Base-by-base conservation (phyloP, 306 rosid genomes). In the Aeschynomene evenia region DNA sequence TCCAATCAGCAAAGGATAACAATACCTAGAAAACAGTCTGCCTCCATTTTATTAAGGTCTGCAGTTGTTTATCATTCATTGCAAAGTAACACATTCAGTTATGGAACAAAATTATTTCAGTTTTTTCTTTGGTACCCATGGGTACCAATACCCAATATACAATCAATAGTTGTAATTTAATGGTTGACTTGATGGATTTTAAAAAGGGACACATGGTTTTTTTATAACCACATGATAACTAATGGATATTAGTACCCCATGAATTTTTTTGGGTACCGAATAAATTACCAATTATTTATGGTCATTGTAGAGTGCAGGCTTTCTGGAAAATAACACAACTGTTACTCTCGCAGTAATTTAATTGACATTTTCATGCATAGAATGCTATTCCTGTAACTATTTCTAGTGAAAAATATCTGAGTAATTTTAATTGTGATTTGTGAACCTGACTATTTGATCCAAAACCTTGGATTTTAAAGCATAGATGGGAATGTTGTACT, bases 21-120 rank as follows among this genome's bases (percentile, higher is more conserved):
- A 70, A 74, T 93, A 77, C 82, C 94, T 73, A 81, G 82, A 81
- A 83, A 86, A 62, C 91, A 93, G 75, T 82, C 85, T 46, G 82
- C 91, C 21, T 82, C 91, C 62, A 58, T 90, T 63, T 72, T 73
- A 80, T 57, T 93, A 69, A 90, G 97, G 98, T 93, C 82, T 61
- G 77, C 28, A 50, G 16, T 72, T 58, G 42, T 66, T 23, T 46
- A 16, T 55, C 64, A 68, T 66, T 57, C 46, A 15, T 67, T 42
- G 58, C 57, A 70, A 37, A 72, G 65, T 22, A 39, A 42, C 46
- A 34, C 13, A 42, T 40, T 14, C 42, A 63, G 24, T 33, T 60
- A 22, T 60, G 62, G 61, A n/a, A n/a, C n/a, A n/a, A n/a, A n/a
- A n/a, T n/a, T n/a, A n/a, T n/a, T n/a, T n/a, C n/a, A n/a, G n/a